Evolutionary conservation across 768 basidiomycete species (phyloP), one percentile per base, ranked within the genome.

Genomic region (Collybia mongolica): DNA sequence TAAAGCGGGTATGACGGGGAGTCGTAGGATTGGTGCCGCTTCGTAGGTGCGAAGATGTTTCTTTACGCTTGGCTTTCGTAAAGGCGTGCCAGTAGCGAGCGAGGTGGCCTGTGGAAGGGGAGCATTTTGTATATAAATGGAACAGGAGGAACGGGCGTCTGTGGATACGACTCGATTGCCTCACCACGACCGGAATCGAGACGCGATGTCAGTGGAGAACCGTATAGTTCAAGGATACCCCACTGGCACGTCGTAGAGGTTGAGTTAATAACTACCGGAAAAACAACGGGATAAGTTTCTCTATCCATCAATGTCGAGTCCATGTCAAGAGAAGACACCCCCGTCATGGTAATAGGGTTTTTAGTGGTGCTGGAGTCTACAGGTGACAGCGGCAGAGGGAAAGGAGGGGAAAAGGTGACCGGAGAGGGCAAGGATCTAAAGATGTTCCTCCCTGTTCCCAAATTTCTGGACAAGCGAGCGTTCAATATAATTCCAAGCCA

Each of bases 241-340:
- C 61, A n/a, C n/a, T n/a, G n/a, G n/a, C n/a, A 62, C 23, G 61
- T 62, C 4, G 61, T 55, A 15, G 60, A 60, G 37, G 58, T 47
- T 6, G 61, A 60, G 22, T 52, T 46, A 20, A 57, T 51, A 15
- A 49, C 17, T 32, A 52, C 37, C 11, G 60, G 56, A 0, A 58
- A 54, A 4, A 44, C 6, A 18, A 48, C 43, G n/a, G 61, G 56
- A 28, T 54, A 54, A 14, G 40, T 20, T 2, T 23, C 8, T 5
- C 37, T 41, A 14, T 52, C 53, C 4, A n/a, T n/a, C n/a, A 29
- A 46, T 42, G 37, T 23, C 11, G 23, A 17, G 2, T 39, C 44
- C 15, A 51, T 45, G 42, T 56, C 43, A 11, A 57, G 49, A 6
- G 51, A 49, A 15, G 54, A 56, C 6, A 42, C 44, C 2, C 37